Evolutionary conservation across 2,329 filamentous ascomycete genomes (phyloP).

Genomic region (Coniochaeta ligniaria): DNA sequence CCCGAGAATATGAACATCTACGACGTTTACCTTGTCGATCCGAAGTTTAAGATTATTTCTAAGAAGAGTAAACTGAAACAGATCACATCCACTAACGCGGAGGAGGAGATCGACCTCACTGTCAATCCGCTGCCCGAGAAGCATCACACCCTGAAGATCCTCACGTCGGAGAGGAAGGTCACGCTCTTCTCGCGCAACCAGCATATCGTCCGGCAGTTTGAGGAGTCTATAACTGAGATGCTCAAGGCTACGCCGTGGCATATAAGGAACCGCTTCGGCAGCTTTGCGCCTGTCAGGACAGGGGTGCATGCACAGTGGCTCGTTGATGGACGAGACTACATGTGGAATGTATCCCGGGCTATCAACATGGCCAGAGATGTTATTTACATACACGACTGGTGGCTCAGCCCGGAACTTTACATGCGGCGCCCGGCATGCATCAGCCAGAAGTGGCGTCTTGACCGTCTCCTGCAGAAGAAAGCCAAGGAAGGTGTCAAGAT

Average conservation of each 20-base stretch:
- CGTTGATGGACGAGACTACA: slow-evolving; percentile 93
- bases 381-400: slow-evolving; percentile 99
- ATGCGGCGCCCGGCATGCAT: slow-evolving; percentile 89
- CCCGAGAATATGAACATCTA: slow-evolving; percentile 98
- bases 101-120: slow-evolving; percentile 31
- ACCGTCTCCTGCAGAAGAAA: slow-evolving; percentile 87
- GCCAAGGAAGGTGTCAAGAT: slow-evolving; percentile 94
- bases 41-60: slow-evolving; percentile 74
- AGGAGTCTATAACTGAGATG: slow-evolving; percentile 89
- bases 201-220: slow-evolving; percentile 81
- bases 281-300: slow-evolving; percentile 83
- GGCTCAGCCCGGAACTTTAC: slow-evolving; percentile 93
- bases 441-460: slow-evolving; percentile 95
- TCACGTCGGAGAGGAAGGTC: slow-evolving; percentile 86
- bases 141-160: slow-evolving; percentile 81
- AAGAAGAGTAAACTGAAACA: slow-evolving; percentile 54
- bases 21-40: slow-evolving; percentile 95
- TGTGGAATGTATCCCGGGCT: slow-evolving; percentile 97
- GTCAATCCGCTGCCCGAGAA: slow-evolving; percentile 35
- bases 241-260: slow-evolving; percentile 75
- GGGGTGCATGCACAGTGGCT: slow-evolving; percentile 93
- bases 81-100: slow-evolving; percentile 37
- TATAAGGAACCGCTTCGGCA: slow-evolving; percentile 77
- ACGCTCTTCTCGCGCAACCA: slow-evolving; percentile 89
- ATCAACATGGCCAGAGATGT: slow-evolving; percentile 97